These are phyloP conservation scores for Fusarium devonianum DNA, from an alignment of 2,329 filamentous ascomycete species.

Conservation along the genomic window DNA sequence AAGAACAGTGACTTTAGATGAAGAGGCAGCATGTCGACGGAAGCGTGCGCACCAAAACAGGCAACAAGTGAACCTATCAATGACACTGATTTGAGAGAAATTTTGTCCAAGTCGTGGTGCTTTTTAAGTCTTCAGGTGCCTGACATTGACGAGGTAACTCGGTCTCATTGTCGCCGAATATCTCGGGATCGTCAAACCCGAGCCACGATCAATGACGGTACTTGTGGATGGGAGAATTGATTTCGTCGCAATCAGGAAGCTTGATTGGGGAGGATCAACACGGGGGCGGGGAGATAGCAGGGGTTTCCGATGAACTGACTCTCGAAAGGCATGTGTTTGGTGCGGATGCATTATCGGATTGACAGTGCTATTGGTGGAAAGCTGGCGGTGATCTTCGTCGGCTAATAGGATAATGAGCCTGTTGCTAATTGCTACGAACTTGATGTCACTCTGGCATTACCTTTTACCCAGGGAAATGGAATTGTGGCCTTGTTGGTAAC, in stretches of 20 bases:
- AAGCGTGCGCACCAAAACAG: neutral
- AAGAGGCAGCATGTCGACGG: neutral
- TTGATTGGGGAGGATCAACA: neutral
- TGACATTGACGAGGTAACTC: neutral
- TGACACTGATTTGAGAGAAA: neutral
- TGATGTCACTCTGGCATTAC: no score
- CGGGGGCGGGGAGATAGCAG: neutral
- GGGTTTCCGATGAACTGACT: neutral
- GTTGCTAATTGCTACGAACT: no score
- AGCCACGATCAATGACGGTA: neutral
- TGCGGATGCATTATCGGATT: no score
- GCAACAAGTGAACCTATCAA: neutral
- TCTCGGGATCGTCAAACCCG: neutral
- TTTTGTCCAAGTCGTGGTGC: no score
- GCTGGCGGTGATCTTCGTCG: no score
- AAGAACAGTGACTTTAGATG: slow-evolving; percentile 3
- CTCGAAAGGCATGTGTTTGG: no score
- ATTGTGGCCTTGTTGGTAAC: no score
- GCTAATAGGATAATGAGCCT: no score
- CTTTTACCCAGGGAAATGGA: no score
- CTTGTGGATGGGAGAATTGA: neutral
- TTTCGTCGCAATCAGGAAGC: neutral
- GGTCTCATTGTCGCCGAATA: neutral
- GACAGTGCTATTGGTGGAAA: no score
- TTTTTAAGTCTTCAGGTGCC: neutral